phyloP scores from a whole-genome alignment of 768 basidiomycete species.

The Gymnopilus junonius region DNA sequence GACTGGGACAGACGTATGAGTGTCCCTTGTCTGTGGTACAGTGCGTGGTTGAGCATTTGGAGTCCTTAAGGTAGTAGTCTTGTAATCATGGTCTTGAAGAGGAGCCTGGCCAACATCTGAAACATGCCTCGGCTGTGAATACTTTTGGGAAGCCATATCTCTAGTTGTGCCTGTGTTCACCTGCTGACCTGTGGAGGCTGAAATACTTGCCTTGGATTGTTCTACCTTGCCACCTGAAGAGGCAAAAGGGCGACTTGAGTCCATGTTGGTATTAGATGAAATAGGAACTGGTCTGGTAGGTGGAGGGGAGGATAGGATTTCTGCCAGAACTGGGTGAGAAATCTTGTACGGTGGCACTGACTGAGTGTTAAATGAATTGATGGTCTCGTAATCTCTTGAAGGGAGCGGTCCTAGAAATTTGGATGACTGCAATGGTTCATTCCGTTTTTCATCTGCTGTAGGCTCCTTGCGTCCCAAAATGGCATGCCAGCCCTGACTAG shows the following conservation, averaged over 20 bases:
- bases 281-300: not conserved
- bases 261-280: not conserved
- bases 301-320: constrained; percentile 35
- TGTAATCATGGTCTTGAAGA: not conserved
- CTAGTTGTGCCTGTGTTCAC: not conserved
- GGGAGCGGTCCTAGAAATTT: not conserved
- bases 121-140: not conserved
- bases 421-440: not conserved
- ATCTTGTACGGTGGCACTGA: constrained; percentile 22
- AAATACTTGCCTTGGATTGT: not conserved
- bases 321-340: constrained; percentile 36
- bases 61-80: not conserved
- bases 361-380: not conserved
- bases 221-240: not conserved
- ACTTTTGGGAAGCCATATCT: not conserved
- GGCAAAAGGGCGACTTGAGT: not conserved
- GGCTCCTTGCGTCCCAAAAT: not conserved
- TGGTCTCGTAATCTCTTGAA: not conserved
- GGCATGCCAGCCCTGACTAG: not conserved
- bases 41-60: not conserved
- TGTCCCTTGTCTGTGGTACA: not conserved
- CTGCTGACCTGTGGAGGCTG: not conserved
- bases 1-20: not conserved
- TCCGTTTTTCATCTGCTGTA: not conserved
- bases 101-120: not conserved